Evolutionary conservation across 495 filamentous ascomycete species (phyloP).

Genomic region (Cairneyella variabilis): DNA sequence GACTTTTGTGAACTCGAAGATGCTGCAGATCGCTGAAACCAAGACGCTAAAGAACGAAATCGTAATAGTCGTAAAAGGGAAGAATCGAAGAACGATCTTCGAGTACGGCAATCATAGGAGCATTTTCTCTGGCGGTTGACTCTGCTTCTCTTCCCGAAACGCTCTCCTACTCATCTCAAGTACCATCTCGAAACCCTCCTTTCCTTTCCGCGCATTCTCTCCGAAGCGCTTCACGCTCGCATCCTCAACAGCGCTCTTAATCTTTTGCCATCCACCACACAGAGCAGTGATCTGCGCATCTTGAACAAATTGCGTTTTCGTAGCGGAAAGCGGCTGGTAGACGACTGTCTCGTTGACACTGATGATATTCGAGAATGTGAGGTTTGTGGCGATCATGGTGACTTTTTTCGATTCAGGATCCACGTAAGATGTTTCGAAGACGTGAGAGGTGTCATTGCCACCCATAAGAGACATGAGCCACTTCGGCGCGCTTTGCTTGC

Average conservation of each 20-base stretch:
- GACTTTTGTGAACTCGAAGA: conserved; percentile 18
- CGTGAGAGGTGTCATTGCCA: conserved; percentile 69
- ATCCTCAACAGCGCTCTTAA: conserved; percentile 92
- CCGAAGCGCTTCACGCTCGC: conserved; percentile 81
- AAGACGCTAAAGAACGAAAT: conserved; percentile 22
- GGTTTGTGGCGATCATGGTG: conserved; percentile 89
- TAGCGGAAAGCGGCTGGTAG: conserved; percentile 63
- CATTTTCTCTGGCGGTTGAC: conserved; percentile 21
- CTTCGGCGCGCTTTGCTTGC: conserved; percentile 81
- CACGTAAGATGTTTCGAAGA: conserved; percentile 94
- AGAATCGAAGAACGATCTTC: background rate
- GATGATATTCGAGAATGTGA: conserved; percentile 85
- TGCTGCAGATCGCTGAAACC: conserved; percentile 7
- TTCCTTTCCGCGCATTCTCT: conserved; percentile 85
- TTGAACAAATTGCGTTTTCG: conserved; percentile 77
- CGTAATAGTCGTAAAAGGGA: conserved; percentile 13
- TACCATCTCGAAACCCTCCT: conserved; percentile 91
- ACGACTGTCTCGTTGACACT: conserved; percentile 85
- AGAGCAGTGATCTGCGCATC: conserved; percentile 88
- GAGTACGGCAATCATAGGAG: background rate
- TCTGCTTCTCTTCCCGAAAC: conserved; percentile 75
- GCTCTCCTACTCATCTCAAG: conserved; percentile 90
- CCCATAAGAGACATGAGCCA: conserved; percentile 79
- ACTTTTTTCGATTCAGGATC: conserved; percentile 77
- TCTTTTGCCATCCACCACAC: conserved; percentile 92